Conservation (phyloP, 2,329 filamentous ascomycete species). For the Penicillium decumbens region DNA sequence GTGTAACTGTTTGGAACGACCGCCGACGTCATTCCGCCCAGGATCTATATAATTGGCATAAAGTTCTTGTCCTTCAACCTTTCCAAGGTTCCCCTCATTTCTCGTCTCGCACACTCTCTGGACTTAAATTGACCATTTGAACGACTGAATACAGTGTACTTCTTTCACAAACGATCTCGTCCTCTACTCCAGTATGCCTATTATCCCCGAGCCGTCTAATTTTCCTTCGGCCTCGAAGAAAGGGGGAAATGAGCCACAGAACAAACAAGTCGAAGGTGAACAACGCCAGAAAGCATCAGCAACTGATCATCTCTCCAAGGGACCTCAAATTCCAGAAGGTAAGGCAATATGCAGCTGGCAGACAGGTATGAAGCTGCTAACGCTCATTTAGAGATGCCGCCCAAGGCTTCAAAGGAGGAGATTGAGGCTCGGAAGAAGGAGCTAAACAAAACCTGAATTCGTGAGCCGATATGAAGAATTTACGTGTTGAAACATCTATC, state of each 20-base stretch:
- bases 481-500: neutral
- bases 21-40: slow-evolving; percentile 20
- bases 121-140: neutral
- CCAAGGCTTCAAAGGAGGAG: slow-evolving; percentile 59
- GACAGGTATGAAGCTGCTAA: neutral
- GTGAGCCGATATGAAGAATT: neutral
- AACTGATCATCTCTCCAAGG: slow-evolving; percentile 39
- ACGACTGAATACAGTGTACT: neutral
- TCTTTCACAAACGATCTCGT: neutral
- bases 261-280: slow-evolving; percentile 28
- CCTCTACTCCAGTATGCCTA: slow-evolving; percentile 23
- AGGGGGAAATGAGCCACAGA: slow-evolving; percentile 16
- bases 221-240: slow-evolving; percentile 21
- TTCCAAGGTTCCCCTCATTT: neutral
- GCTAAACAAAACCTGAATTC: slow-evolving; percentile 46
- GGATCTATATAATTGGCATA: slow-evolving; percentile 11
- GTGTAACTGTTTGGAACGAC: neutral
- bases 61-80: neutral
- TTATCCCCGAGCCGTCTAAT: slow-evolving; percentile 28
- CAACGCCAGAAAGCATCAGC: slow-evolving; percentile 31
- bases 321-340: slow-evolving; percentile 44
- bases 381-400: slow-evolving; percentile 35
- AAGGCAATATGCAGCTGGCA: slow-evolving; percentile 16
- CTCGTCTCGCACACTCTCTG: neutral
- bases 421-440: slow-evolving; percentile 60